Conservation (phyloP, 345 rosid species). For the Rhodamnia rubescens region DNA sequence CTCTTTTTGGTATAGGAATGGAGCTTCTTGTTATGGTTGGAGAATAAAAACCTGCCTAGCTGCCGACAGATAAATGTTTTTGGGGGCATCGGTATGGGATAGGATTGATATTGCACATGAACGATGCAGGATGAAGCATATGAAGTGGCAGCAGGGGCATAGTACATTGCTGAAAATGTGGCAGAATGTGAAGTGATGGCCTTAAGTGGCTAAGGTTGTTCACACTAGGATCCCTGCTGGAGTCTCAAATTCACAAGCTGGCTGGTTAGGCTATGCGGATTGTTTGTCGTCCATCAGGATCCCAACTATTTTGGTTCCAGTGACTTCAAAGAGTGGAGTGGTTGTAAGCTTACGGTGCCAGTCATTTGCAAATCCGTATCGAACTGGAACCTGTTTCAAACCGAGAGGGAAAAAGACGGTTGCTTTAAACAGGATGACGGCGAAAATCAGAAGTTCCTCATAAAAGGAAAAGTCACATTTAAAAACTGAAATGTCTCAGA, state of each 20-base stretch:
- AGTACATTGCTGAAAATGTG: neutral
- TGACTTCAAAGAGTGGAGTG: neutral
- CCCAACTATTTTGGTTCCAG: neutral
- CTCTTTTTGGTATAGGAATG: neutral
- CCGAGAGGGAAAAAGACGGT: too few species aligned
- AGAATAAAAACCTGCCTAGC: neutral
- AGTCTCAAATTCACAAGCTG: neutral
- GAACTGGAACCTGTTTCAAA: neutral
- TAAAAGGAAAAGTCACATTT: neutral
- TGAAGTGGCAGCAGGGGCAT: neutral
- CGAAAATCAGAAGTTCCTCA: neutral
- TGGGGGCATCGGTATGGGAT: neutral
- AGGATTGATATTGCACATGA: neutral
- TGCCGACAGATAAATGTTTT: too few species aligned
- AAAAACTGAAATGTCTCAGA: neutral
- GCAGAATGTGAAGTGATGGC: neutral
- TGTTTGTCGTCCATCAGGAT: neutral
- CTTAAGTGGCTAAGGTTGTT: neutral
- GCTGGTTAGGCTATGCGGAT: neutral
- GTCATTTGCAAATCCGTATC: neutral
- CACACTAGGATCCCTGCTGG: neutral
- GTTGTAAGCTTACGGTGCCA: too few species aligned
- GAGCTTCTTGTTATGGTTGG: neutral
- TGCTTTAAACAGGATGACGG: too few species aligned
- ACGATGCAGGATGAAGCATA: neutral